Base-by-base conservation (phyloP, 345 rosid genomes). In the Conringia planisiliqua region DNA sequence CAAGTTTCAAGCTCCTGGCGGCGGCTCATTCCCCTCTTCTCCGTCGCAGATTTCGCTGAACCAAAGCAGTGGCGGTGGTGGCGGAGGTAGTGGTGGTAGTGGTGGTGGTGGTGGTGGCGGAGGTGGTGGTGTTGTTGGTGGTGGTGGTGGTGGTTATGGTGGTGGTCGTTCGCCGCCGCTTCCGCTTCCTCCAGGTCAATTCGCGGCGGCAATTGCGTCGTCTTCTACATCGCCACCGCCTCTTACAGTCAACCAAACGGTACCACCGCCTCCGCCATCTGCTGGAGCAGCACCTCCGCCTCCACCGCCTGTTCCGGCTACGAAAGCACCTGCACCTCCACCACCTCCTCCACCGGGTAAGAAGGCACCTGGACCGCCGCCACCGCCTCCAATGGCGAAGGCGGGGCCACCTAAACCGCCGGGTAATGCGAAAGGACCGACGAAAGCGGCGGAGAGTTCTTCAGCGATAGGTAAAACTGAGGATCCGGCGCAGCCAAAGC, bases 401-500 rank as follows among this genome's bases (percentile, higher is more conserved):
- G 3, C 69, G 38, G 82, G 70, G 2, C 35, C 78, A 16, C 82
- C 81, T 18, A 84, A 87, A 43, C 78, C 78, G 3, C 85, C 88
- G 0, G 86, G 82, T 55, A 81, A 82, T 16, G 84, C 85, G 0
- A 71, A 78, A 44, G 83, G 51, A 68, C 75, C 71, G 1, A 64
- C 59, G 14, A 85, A 72, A 40, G 9, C 62, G 47, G 76, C 35
- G 8, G 66, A 70, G 67, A 58, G 17, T 58, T 62, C 77, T 10
- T 66, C 84, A 13, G 73, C 85, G 50, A 39, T 74, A 11, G 55
- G 50, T 51, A 68, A 73, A 62, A 46, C 36, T 3, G 80, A 69
- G 32, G 72, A 84, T 72, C 27, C 46, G 7, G 79, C 70, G 9
- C 82, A 83, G 54, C 67, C 87, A 8, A 90, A 85, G 78, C 75